These are phyloP conservation scores for Penicillium brevicompactum DNA, from an alignment of 2,329 filamentous ascomycete species.

Conservation along the genomic window DNA sequence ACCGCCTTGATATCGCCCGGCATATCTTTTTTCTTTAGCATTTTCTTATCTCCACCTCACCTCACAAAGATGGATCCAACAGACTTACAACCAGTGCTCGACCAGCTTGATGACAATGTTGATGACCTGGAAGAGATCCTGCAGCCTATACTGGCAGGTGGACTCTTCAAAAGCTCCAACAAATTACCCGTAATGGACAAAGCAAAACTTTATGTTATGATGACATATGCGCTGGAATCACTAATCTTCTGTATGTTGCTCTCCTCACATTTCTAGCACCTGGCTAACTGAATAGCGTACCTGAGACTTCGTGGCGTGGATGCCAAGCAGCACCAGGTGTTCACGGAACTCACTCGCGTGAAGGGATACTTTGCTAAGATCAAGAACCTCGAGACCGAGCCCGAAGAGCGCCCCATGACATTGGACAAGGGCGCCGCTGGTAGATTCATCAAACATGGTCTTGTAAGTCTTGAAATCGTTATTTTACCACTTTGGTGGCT, in stretches of 20 bases:
- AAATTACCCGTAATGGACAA: slow-evolving; percentile 91
- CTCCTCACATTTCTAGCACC: neutral
- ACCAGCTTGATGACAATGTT: slow-evolving; percentile 75
- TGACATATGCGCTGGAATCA: slow-evolving; percentile 87
- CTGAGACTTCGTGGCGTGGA: slow-evolving; percentile 78
- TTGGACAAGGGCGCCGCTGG: slow-evolving; percentile 75
- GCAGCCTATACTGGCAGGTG: slow-evolving; percentile 68
- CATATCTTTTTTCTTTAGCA: slow-evolving; percentile 22
- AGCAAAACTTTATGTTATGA: slow-evolving; percentile 87
- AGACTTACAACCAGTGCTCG: slow-evolving; percentile 68
- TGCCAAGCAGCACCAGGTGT: slow-evolving; percentile 82
- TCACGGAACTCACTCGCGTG: slow-evolving; percentile 80
- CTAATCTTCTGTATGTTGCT: slow-evolving; percentile 73
- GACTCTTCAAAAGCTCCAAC: slow-evolving; percentile 68
- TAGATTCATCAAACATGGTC: slow-evolving; percentile 78
- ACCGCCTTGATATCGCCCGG: slow-evolving; percentile 23
- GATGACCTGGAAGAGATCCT: slow-evolving; percentile 76
- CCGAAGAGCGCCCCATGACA: slow-evolving; percentile 58
- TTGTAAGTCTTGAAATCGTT: slow-evolving; percentile 55
- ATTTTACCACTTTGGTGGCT: neutral
- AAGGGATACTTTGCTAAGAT: slow-evolving; percentile 94
- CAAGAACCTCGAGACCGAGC: slow-evolving; percentile 69
- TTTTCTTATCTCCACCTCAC: slow-evolving; percentile 13
- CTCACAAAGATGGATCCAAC: slow-evolving; percentile 52
- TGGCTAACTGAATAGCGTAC: slow-evolving; percentile 56